Evolutionary conservation across 1,284 basidiomycete genomes (phyloP), one percentile per base, ranked within the genome.

Genomic region (Ganoderma sinense): DNA sequence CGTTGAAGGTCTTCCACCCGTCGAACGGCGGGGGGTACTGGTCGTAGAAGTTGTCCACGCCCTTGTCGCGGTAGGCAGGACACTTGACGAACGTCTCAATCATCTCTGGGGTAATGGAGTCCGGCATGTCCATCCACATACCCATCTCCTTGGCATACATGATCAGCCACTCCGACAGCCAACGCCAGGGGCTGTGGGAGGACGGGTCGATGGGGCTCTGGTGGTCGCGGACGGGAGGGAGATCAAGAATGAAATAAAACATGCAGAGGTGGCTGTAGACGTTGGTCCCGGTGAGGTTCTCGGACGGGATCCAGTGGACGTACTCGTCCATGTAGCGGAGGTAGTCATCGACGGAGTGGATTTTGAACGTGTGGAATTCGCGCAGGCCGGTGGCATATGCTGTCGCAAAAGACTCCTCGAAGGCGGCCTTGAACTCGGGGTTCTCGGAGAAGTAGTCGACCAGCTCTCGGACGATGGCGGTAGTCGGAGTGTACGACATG

Each of bases 1-100:
- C 71, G 66, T 75, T 75, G 68, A 75, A 75, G n/a, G 69, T 73
- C 67, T 66, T 68, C 74, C 74, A 75, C 1, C 62, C 66, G 23
- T 61, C 68, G 18, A n/a, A 16, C 40, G 68, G 71, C 29, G 20
- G 61, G 14, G 55, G 64, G 69, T 75, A 75, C 61, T 76, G 72
- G 64, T 73, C n/a, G 69, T 75, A 73, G 56, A 58, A 58, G 56
- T 39, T 10, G 31, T 18, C 20, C 1, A 10, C 20, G 56, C 36
- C 55, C 33, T 10, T 33, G 20, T 58, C 56, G 69, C 68, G 71
- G 66, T 74, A 76, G 20, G n/a, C 55, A 1, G 48, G 36, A 14
- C 72, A 40, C 6, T 59, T 16, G 31, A 68, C 67, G 69, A 76
- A 75, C 3, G 68, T 70, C 10, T 53, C n/a, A 58, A 76, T 61